phyloP scores from a whole-genome alignment of 2,329 filamentous ascomycete species.

The Coleophoma crateriformis region DNA sequence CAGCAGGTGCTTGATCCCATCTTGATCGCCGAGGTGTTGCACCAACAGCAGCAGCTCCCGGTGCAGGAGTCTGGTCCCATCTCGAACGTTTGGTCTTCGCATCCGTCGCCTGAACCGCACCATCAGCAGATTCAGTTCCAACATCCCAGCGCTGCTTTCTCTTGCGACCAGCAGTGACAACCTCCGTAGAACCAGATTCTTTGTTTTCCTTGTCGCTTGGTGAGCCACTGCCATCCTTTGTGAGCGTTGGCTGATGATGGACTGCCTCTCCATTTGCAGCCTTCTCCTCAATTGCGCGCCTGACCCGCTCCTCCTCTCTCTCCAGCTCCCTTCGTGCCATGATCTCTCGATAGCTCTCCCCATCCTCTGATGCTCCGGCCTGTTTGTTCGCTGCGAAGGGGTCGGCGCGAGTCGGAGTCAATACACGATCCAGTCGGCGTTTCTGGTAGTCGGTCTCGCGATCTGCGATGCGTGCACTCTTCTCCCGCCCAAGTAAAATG shows the following conservation, averaged over 20 bases:
- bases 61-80: slow-evolving; percentile 78
- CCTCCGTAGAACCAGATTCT: slow-evolving; percentile 63
- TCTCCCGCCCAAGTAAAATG: slow-evolving; percentile 76
- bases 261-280: slow-evolving; percentile 50
- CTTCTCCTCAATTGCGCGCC: slow-evolving; percentile 70
- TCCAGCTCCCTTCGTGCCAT: slow-evolving; percentile 91
- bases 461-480: slow-evolving; percentile 84
- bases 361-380: slow-evolving; percentile 61
- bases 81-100: slow-evolving; percentile 64
- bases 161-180: slow-evolving; percentile 61
- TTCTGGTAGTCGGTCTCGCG: slow-evolving; percentile 98
- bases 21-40: slow-evolving; percentile 71
- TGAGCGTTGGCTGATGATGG: slow-evolving; percentile 67
- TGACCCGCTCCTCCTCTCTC: slow-evolving; percentile 85
- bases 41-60: slow-evolving; percentile 41
- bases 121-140: slow-evolving; percentile 48
- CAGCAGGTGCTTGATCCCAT: slow-evolving; percentile 86
- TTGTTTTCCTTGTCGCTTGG: slow-evolving; percentile 62
- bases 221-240: slow-evolving; percentile 49
- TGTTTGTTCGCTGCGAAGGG: slow-evolving; percentile 75
- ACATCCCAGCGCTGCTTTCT: slow-evolving; percentile 96
- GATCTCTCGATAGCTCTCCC: slow-evolving; percentile 78
- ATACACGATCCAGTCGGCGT: slow-evolving; percentile 79
- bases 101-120: slow-evolving; percentile 44
- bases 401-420: slow-evolving; percentile 82